A percentile compares a stretch with the other conserved stretches of the same genome.
Evolutionary conservation across 2,329 filamentous ascomycete species (phyloP).

Genomic region (Claviceps sp.): DNA sequence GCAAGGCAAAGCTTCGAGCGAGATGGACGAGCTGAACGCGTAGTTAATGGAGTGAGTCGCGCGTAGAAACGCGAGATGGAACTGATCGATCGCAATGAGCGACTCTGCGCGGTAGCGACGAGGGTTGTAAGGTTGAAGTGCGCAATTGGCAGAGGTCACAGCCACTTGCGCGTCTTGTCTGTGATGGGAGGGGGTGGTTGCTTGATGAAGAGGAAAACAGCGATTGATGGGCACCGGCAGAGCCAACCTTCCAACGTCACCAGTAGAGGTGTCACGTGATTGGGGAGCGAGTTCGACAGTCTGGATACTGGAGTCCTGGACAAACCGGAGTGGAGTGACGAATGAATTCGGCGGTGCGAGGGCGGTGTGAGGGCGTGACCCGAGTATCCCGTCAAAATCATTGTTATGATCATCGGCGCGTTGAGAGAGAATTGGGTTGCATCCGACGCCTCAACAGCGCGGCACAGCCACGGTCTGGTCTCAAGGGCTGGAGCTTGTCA

Average conservation of each 20-base stretch:
- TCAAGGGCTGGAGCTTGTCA: background rate
- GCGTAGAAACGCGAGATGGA: slow-evolving; percentile 6
- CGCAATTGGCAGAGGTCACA: slow-evolving; percentile 5
- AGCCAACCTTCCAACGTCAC: slow-evolving; percentile 23
- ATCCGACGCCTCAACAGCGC: too few species aligned
- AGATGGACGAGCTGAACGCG: slow-evolving; percentile 8
- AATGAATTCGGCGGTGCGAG: background rate
- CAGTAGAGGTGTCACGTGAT: slow-evolving; percentile 19
- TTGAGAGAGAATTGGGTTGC: too few species aligned
- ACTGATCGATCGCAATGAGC: slow-evolving; percentile 4
- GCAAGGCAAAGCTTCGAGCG: slow-evolving; percentile 5
- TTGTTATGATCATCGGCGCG: too few species aligned
- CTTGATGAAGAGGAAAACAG: slow-evolving; percentile 2
- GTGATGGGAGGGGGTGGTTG: slow-evolving; percentile 1
- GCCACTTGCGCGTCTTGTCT: slow-evolving; percentile 6
- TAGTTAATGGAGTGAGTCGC: slow-evolving; percentile 7
- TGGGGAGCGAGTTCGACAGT: background rate
- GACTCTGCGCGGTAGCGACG: slow-evolving; percentile 3
- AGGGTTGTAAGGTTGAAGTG: slow-evolving; percentile 1
- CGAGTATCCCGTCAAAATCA: too few species aligned
- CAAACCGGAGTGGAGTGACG: background rate
- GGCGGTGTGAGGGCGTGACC: too few species aligned
- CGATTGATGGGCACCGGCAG: slow-evolving; percentile 12
- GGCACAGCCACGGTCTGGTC: background rate
- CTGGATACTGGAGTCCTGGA: background rate